These are phyloP conservation scores for Syzygium malaccense DNA, from an alignment of 441 rosid species.

Conservation along the genomic window DNA sequence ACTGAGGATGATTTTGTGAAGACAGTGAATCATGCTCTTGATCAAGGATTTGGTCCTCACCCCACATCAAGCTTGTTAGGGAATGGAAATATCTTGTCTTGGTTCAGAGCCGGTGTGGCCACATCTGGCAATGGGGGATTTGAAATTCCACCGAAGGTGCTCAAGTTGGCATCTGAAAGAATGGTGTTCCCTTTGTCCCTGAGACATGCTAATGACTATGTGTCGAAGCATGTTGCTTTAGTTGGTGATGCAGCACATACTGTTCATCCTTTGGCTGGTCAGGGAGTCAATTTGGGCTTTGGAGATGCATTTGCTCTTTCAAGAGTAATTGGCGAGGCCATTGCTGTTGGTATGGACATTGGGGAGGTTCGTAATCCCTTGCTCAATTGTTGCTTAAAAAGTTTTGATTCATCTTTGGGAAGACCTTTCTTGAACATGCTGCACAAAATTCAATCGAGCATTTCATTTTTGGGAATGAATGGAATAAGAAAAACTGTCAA, in stretches of 20 bases:
- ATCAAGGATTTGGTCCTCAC: slow-evolving; percentile 80
- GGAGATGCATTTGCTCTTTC: slow-evolving; percentile 83
- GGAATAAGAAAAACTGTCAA: not conserved
- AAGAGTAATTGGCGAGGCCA: slow-evolving; percentile 58
- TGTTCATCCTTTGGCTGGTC: slow-evolving; percentile 95
- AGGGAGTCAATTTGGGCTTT: slow-evolving; percentile 94
- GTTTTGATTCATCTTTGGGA: not conserved
- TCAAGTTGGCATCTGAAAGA: slow-evolving; percentile 73
- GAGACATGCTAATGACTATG: slow-evolving; percentile 68
- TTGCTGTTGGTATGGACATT: slow-evolving; percentile 81
- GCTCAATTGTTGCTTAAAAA: not conserved
- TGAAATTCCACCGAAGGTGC: slow-evolving; percentile 73
- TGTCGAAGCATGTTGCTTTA: slow-evolving; percentile 58
- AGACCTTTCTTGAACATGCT: not conserved
- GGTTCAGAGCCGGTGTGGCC: slow-evolving; percentile 41
- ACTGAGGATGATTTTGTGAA: slow-evolving; percentile 67
- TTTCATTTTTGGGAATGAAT: not conserved
- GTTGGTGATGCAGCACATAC: slow-evolving; percentile 97
- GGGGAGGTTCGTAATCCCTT: slow-evolving; percentile 58
- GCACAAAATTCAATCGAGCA: not conserved
- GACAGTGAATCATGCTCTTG: slow-evolving; percentile 74
- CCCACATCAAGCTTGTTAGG: slow-evolving; percentile 46
- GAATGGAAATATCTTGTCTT: slow-evolving; percentile 35
- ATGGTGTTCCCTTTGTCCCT: slow-evolving; percentile 88
- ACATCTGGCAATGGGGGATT: slow-evolving; percentile 48